Percentiles rank a stretch among this genome's conserved stretches.
Evolutionary conservation across 2,329 filamentous ascomycete species (phyloP).

Genomic region (Dendrostoma leiphaemia): DNA sequence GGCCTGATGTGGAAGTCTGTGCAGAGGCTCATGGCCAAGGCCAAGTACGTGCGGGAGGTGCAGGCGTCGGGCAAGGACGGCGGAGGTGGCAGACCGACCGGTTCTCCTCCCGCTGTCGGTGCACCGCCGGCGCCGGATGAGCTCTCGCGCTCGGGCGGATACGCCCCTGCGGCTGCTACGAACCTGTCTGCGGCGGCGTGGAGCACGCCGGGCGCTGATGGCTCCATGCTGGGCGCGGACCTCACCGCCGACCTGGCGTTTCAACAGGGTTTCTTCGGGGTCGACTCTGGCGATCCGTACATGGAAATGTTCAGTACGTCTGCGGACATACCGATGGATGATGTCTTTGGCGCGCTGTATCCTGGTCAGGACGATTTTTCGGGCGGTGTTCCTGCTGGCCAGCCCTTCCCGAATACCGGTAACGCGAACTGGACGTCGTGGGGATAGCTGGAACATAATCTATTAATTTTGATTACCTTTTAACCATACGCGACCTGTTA

Average conservation of each 20-base stretch:
- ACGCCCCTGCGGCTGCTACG: not conserved
- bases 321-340: not conserved
- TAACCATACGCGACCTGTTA: too few species aligned
- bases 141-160: too few species aligned
- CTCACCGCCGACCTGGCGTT: not conserved
- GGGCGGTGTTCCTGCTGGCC: not conserved
- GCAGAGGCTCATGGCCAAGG: conserved; percentile 16
- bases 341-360: not conserved
- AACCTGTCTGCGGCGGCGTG: not conserved
- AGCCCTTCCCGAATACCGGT: too few species aligned
- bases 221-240: not conserved
- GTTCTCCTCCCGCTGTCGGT: fast-evolving
- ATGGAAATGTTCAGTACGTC: not conserved
- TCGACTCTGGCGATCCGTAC: not conserved
- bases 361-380: not conserved
- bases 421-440: too few species aligned
- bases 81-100: fast-evolving
- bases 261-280: not conserved
- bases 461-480: too few species aligned
- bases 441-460: too few species aligned
- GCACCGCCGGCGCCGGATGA: too few species aligned
- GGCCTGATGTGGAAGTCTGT: conserved; percentile 16
- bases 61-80: not conserved
- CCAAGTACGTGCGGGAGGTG: conserved; percentile 14
- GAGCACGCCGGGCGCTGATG: too few species aligned